Evolutionary conservation across 2,329 filamentous ascomycete genomes (phyloP).

Genomic region (Acephala macrosclerotiorum): DNA sequence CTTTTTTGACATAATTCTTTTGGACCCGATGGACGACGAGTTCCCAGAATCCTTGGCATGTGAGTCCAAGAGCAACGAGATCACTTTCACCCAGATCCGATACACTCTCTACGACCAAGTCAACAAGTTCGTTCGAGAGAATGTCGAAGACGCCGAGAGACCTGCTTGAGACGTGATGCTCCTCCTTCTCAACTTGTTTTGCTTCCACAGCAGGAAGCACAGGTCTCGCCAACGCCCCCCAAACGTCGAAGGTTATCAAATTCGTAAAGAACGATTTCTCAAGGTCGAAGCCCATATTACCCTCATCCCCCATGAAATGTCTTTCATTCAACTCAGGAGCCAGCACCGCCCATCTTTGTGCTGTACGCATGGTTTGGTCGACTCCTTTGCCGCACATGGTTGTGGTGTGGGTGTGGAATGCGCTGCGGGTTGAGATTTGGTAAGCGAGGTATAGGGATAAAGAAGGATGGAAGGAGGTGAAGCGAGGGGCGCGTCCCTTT

Average conservation of each 20-base stretch:
- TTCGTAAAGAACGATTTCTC: background rate
- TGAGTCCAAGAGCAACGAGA: constrained; percentile 2
- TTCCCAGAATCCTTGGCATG: constrained; percentile 2
- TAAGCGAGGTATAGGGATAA: background rate
- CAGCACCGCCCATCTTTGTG: background rate
- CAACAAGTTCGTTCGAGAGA: background rate
- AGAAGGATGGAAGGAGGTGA: background rate
- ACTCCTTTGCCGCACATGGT: constrained; percentile 4
- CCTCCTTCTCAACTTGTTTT: background rate
- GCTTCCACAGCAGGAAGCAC: background rate
- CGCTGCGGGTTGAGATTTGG: background rate
- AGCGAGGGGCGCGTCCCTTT: constrained; percentile 3
- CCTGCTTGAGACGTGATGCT: background rate
- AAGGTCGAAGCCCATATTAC: background rate
- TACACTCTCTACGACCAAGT: background rate
- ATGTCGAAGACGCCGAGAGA: background rate
- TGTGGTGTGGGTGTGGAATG: background rate
- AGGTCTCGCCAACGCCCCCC: background rate
- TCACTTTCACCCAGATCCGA: background rate
- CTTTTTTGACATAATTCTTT: background rate
- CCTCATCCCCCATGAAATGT: background rate
- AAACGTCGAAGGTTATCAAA: background rate
- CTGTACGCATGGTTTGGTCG: background rate
- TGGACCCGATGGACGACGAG: background rate
- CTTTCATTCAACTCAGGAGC: background rate